These are phyloP conservation scores for Penicillium sp. DNA, from an alignment of 2,329 filamentous ascomycete genomes.

Conservation along the genomic window DNA sequence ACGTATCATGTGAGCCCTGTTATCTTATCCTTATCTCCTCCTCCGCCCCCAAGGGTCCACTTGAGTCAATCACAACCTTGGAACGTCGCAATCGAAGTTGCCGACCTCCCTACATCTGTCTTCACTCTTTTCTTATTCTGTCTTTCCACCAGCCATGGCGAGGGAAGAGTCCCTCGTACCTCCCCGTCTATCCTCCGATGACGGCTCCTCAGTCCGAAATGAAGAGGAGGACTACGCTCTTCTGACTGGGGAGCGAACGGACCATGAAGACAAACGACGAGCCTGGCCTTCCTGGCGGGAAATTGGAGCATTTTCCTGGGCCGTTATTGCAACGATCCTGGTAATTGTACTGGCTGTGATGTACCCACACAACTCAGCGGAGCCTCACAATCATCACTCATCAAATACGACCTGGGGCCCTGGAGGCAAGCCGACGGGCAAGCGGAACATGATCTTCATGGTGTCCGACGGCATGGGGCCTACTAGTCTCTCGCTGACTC, in stretches of 20 bases:
- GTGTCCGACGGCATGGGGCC: constrained; percentile 98
- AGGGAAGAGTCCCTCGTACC: constrained; percentile 47
- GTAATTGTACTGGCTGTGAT: constrained; percentile 74
- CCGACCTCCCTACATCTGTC: background rate
- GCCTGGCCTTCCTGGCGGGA: constrained; percentile 60
- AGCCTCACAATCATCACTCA: constrained; percentile 22
- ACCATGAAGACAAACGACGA: constrained; percentile 25
- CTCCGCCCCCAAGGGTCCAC: constrained; percentile 4
- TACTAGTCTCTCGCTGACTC: constrained; percentile 74
- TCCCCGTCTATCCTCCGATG: constrained; percentile 48
- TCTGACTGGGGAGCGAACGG: constrained; percentile 47
- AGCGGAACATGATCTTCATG: constrained; percentile 97
- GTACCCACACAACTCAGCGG: constrained; percentile 58
- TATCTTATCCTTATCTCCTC: constrained; percentile 7
- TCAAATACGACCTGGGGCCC: constrained; percentile 30
- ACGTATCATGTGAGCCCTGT: constrained; percentile 10
- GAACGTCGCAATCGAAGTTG: background rate
- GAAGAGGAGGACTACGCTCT: constrained; percentile 56
- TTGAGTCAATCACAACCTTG: background rate
- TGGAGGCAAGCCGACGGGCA: constrained; percentile 48
- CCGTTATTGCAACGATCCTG: constrained; percentile 65
- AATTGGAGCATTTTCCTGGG: constrained; percentile 70
- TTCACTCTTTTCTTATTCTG: background rate
- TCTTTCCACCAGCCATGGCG: constrained; percentile 21
- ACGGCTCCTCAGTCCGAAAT: constrained; percentile 47